Evolutionary conservation across 306 rosid genomes (phyloP), one percentile per base, ranked within the genome.

Genomic region (Pyrus bretschneideri): DNA sequence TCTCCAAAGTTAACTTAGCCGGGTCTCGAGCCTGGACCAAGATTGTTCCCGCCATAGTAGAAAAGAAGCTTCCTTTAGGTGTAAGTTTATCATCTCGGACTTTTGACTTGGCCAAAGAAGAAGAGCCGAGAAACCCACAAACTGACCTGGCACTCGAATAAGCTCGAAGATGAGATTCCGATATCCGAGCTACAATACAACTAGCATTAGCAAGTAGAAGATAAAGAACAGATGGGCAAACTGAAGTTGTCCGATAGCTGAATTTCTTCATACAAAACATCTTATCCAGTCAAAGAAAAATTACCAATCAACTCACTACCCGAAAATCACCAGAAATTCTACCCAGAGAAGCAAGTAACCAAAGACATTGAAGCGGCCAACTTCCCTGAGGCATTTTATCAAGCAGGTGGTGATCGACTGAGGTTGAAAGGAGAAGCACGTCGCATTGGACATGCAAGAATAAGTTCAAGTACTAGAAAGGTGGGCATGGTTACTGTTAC

Each of bases 21-120:
- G 90, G 89, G 81, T 93, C 98, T 72, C 78, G 92, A 77, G 96
- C 97, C 81, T 93, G 97, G 71, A 87, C 88, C 78, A 91, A 80
- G 75, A 89, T 85, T 73, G 79, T 88, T 84, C 81, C 90, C 3
- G 84, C 76, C 84, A 73, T 59, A 58, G 86, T 87, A 0, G 92
- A 88, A 72, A 82, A 80, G n/a, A 62, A 62, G 45, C 21, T 9
- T 19, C 9, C 69, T 33, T 65, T 8, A 31, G 38, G 11, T 65
- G 69, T 17, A 31, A 33, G 6, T 4, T 33, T 35, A 9, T 19
- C 42, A 58, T 76, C 60, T 65, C 33, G 79, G 45, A 46, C 71
- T 67, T 70, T 61, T 67, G 83, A 64, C 68, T 72, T 70, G 67
- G 72, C 67, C 76, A 57, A 78, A 83, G 46, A 75, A 80, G n/a